Base-by-base conservation (phyloP, 169 alveolate genomes). In the Theileria annulata region DNA sequence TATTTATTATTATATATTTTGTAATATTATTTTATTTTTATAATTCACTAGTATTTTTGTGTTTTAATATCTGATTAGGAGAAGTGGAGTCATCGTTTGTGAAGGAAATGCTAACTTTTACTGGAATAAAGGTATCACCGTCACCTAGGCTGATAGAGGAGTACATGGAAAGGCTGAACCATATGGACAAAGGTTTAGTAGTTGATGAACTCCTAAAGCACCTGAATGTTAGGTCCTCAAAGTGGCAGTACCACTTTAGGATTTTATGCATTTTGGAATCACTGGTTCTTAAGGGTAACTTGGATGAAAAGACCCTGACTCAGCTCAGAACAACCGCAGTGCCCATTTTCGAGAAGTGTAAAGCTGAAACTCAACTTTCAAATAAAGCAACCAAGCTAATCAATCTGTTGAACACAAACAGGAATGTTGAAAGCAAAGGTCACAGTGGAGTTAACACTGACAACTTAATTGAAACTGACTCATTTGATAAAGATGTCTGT, bases 91-190 rank as follows among this genome's bases (percentile, higher is more conserved):
- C 71, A n/a, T 64, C 49, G 51, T 62, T 82, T 37, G 88, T 76
- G 27, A 82, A 75, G 75, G 88, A 82, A 12, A 56, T 82, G 66
- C 70, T 82, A 9, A 75, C 88, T 10, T 82, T 82, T 63, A 82
- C 84, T 48, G 88, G 88, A 17, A 75, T 82, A 35, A 82, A 82
- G 71, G 80, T 82, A 31, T 35, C 85, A 31, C 88, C 88, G 15
- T 82, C 88, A 25, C 88, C 75, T 56, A 75, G 76, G 49, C 28
- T 82, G 23, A 42, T 82, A 25, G 85, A 82, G 48, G 88, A 82
- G 56, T 82, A 67, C 62, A 19, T 82, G 49, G 25, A n/a, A 49
- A 30, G 68, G 21, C 17, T 82, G 67, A 76, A 82, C 71, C 77
- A 68, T 23, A 13, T 75, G 66, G 77, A 82, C 25, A 63, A 71